Conservation (phyloP, 78 protist genomes). For the Diacronema lutheri region DNA sequence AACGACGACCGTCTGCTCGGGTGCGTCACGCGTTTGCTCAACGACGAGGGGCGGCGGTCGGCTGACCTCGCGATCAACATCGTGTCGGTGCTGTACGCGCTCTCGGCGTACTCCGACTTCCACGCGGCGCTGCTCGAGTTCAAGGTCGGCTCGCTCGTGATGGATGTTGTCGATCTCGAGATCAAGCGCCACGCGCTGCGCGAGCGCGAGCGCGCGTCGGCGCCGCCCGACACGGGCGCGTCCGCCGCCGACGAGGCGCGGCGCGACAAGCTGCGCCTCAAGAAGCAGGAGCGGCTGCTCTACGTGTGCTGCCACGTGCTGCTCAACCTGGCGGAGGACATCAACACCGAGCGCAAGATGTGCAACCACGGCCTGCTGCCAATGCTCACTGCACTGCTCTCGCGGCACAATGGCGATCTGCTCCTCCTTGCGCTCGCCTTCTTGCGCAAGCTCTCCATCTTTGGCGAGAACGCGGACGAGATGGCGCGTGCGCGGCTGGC, state of each 20-base stretch:
- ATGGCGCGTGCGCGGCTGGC: neutral
- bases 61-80: conserved; percentile 22
- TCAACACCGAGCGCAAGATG: conserved; percentile 33
- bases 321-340: conserved; percentile 39
- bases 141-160: conserved; percentile 1
- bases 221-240: neutral
- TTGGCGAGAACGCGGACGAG: conserved; percentile 22
- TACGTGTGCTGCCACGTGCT: conserved; percentile 37
- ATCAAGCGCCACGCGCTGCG: neutral
- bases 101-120: conserved; percentile 30
- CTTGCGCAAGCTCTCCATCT: conserved; percentile 25
- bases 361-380: neutral
- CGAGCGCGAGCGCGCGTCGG: neutral
- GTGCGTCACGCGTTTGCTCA: neutral
- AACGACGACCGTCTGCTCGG: neutral
- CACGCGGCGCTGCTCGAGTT: neutral
- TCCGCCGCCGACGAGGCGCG: neutral
- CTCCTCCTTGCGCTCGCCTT: conserved; percentile 10
- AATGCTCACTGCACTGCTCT: neutral
- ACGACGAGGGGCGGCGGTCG: neutral
- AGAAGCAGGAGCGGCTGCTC: conserved; percentile 10
- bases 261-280: neutral
- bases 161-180: neutral
- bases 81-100: neutral
- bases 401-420: conserved; percentile 4